Evolutionary conservation across 2,329 filamentous ascomycete genomes (phyloP).

Genomic region (Phyllosticta citrichinensis): DNA sequence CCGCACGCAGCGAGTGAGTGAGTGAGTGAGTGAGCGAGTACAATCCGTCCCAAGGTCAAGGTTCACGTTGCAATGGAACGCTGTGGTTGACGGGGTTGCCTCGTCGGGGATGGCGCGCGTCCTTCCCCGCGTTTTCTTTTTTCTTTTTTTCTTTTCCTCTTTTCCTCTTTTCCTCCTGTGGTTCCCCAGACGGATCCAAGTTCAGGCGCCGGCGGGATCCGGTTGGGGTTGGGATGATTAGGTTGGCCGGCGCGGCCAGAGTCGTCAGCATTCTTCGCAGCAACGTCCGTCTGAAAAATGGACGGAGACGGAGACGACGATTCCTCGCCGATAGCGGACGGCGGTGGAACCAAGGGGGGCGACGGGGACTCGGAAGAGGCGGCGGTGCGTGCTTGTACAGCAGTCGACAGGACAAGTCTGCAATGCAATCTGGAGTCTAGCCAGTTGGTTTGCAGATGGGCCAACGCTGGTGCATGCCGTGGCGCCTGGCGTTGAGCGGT

Average conservation of each 20-base stretch:
- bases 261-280: not conserved
- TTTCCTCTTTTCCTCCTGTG: too few relatives aligned
- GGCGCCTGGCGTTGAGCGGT: not conserved
- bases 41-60: not conserved
- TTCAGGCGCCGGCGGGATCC: not conserved
- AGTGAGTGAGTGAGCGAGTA: not conserved
- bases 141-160: conserved; percentile 27
- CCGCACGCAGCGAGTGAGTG: not conserved
- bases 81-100: conserved; percentile 14
- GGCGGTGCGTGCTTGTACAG: not conserved
- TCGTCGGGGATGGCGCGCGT: conserved; percentile 22
- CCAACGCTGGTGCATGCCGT: not conserved
- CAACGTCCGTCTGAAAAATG: too few relatives aligned
- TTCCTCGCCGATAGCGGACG: not conserved
- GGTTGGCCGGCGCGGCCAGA: not conserved
- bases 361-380: not conserved
- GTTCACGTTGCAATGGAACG: not conserved
- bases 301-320: too few relatives aligned
- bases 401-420: not conserved
- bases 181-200: conserved; percentile 19
- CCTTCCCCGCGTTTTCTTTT: conserved; percentile 26
- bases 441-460: not conserved
- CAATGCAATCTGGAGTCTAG: not conserved
- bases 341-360: not conserved
- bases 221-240: not conserved